A percentile compares a stretch with the other conserved stretches of the same genome.
Evolutionary conservation across 257 asterid species (phyloP).

Genomic region (Prunella vulgaris): DNA sequence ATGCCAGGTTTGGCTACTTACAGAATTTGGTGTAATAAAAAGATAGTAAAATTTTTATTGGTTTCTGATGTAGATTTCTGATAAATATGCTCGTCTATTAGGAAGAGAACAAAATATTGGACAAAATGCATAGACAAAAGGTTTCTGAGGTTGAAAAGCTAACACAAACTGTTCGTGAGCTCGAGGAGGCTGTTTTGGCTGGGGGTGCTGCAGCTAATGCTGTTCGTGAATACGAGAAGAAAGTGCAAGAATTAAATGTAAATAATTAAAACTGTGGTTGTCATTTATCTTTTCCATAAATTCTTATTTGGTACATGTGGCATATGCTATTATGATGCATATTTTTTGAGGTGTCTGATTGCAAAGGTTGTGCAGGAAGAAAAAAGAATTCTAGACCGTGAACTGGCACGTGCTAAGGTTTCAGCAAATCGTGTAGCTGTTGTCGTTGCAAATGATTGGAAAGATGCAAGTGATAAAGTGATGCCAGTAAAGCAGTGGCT

Average conservation of each 20-base stretch:
- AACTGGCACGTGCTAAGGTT: constrained; percentile 90
- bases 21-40: constrained; percentile 15
- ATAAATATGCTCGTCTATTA: constrained; percentile 28
- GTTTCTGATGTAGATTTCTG: constrained; percentile 24
- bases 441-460: constrained; percentile 97
- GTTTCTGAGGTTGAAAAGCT: constrained; percentile 89
- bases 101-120: constrained; percentile 92
- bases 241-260: constrained; percentile 85
- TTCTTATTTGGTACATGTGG: neutral
- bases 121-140: constrained; percentile 84
- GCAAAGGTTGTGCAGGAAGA: constrained; percentile 62
- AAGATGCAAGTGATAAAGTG: constrained; percentile 90
- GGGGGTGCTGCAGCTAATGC: constrained; percentile 98
- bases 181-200: constrained; percentile 91
- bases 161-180: constrained; percentile 74
- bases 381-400: constrained; percentile 78
- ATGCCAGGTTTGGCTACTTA: constrained; percentile 63
- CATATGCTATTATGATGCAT: neutral
- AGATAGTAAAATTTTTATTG: neutral
- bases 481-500: constrained; percentile 99
- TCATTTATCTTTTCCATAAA: neutral
- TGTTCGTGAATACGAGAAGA: constrained; percentile 76
- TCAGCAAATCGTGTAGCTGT: constrained; percentile 94
- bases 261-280: neutral
- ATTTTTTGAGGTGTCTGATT: constrained; percentile 31